Base-by-base conservation (phyloP, 1,284 basidiomycete species). In the Moniliophthora roreri region DNA sequence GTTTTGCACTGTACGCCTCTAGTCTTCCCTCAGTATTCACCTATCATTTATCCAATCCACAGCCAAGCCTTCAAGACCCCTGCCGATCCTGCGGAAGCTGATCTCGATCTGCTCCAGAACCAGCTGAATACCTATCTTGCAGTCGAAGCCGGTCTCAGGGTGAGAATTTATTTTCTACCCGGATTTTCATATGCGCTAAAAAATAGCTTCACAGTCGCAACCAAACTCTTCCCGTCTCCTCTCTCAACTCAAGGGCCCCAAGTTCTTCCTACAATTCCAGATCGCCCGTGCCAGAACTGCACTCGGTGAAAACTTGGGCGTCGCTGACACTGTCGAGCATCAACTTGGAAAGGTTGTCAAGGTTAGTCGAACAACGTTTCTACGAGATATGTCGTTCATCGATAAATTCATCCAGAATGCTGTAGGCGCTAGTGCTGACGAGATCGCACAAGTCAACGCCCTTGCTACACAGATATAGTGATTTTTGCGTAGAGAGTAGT, bases 261-360 rank as follows among this genome's bases (percentile, higher is more conserved):
- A 68, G 41, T 66, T 66, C 58, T 68, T 68, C 59, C 54, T 68
- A 26, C 65, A 68, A 36, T 68, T 68, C 58, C 58, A 66, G 58
- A 66, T 68, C 26, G 60, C 64, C 15, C 65, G 66, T 15, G 64
- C 62, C 1, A 57, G 63, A 40, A 60, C 62, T 20, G 66, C 62
- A 0, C 52, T 60, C 9, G 64, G 66, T 9, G 57, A 60, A 6
- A 50, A 51, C 13, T 50, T 68, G 4, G 53, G 42, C 34, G 63
- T 53, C 20, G 66, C 61, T 8, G 63, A 62, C 46, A 66, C 64
- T 0, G 65, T 68, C 16, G 60, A 58, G 11, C 66, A 68, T 49
- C 66, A 68, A 48, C 54, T 66, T 16, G 59, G 40, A 0, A 66
- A 68, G 42, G 66, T 68, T 15, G 58, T 55, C 41, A 62, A 62